Conservation (phyloP, 2,329 filamentous ascomycete species). For the Rhexocercosporidium sp. region DNA sequence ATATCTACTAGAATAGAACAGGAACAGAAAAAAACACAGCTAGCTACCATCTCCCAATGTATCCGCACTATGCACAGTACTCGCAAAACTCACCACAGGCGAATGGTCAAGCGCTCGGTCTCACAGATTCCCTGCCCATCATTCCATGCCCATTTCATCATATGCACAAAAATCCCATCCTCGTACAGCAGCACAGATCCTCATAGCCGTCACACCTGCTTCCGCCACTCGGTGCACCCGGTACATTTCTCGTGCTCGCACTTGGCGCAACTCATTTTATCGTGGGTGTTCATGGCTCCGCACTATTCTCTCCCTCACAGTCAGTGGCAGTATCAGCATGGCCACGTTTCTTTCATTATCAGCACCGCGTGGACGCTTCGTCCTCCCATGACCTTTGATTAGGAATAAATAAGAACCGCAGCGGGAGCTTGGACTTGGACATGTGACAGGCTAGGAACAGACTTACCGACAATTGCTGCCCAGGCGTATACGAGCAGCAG, state of each 20-base stretch:
- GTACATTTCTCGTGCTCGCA: slow-evolving; percentile 24
- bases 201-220: slow-evolving; percentile 18
- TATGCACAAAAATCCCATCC: background rate
- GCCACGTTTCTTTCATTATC: background rate
- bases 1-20: too few relatives aligned
- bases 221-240: slow-evolving; percentile 23
- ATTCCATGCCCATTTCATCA: background rate
- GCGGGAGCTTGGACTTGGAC: background rate
- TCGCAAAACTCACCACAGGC: too few relatives aligned
- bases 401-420: background rate
- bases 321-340: too few relatives aligned
- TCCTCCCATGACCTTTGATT: background rate
- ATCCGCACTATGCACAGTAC: too few relatives aligned
- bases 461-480: slow-evolving; percentile 22
- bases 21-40: too few relatives aligned
- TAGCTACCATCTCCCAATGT: too few relatives aligned
- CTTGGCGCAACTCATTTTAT: slow-evolving; percentile 10
- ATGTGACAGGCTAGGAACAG: background rate
- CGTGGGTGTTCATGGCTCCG: slow-evolving; percentile 17
- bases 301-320: slow-evolving; percentile 5
- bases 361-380: background rate
- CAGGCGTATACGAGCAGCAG: slow-evolving; percentile 18
- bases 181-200: background rate
- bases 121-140: too few relatives aligned
- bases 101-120: too few relatives aligned